A percentile compares a stretch with the other conserved stretches of the same genome.
These are phyloP conservation scores for Nicotiana obtusifolia DNA, from an alignment of 257 asterid genomes.

Conservation along the genomic window DNA sequence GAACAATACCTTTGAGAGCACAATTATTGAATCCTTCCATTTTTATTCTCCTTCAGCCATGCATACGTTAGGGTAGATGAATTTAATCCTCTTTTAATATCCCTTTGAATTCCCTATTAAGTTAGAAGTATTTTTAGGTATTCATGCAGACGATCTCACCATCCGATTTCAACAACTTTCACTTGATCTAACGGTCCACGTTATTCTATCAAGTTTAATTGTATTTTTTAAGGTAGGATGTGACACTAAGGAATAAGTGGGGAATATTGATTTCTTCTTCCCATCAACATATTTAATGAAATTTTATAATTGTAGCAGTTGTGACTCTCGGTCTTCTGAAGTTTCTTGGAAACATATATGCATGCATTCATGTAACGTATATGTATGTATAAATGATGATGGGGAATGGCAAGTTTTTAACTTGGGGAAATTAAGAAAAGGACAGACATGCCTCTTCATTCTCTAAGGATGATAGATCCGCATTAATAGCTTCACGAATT, in stretches of 20 bases:
- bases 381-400: background rate
- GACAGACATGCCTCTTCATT: constrained; percentile 47
- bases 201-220: background rate
- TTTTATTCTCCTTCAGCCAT: constrained; percentile 26
- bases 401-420: background rate
- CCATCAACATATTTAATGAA: constrained; percentile 10
- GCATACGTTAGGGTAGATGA: constrained; percentile 22
- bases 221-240: constrained; percentile 23
- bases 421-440: background rate
- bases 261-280: constrained; percentile 20
- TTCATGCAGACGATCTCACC: constrained; percentile 21
- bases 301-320: constrained; percentile 33
- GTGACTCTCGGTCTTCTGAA: constrained; percentile 22
- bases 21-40: constrained; percentile 29
- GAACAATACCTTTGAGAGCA: constrained; percentile 33
- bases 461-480: constrained; percentile 43
- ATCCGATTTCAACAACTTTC: constrained; percentile 32
- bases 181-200: constrained; percentile 25
- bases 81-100: background rate
- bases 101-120: background rate
- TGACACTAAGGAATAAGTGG: constrained; percentile 32
- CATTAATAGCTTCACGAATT: constrained; percentile 55
- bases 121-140: constrained; percentile 28
- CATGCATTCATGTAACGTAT: background rate
- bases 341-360: background rate